phyloP scores from a whole-genome alignment of 179 eudicot species.

The Heliamphora pulchella region DNA sequence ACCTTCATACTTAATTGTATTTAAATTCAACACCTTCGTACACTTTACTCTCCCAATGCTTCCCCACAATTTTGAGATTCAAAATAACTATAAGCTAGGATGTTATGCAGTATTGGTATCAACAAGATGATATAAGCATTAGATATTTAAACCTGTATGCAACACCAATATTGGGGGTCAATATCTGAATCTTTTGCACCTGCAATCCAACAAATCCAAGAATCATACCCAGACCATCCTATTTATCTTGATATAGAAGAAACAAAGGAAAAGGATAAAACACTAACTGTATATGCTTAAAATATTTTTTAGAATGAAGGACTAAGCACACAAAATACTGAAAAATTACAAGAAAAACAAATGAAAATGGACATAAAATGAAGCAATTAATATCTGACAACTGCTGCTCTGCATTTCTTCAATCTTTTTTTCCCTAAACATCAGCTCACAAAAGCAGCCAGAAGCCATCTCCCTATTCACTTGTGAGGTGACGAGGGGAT shows the following conservation, averaged over 20 bases:
- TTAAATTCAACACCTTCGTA: background rate
- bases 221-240: background rate
- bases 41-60: background rate
- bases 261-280: background rate
- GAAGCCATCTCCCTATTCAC: background rate
- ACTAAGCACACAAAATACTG: too few relatives aligned
- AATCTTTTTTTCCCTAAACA: background rate
- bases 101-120: background rate
- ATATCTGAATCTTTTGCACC: constrained; percentile 89
- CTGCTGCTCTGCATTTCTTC: background rate
- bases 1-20: too few relatives aligned
- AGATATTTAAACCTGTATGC: constrained; percentile 62
- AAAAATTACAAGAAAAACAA: background rate
- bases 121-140: background rate
- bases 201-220: constrained; percentile 25
- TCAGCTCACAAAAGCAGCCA: background rate
- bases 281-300: background rate
- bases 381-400: background rate
- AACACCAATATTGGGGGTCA: constrained; percentile 96
- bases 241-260: constrained; percentile 8
- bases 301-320: too few relatives aligned
- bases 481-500: too few relatives aligned
- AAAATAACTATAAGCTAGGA: background rate
- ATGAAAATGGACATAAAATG: background rate
- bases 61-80: background rate